A percentile compares a stretch with the other conserved stretches of the same genome.
Conservation (phyloP, 129 eudicot genomes). For the Helianthus tuberosus region DNA sequence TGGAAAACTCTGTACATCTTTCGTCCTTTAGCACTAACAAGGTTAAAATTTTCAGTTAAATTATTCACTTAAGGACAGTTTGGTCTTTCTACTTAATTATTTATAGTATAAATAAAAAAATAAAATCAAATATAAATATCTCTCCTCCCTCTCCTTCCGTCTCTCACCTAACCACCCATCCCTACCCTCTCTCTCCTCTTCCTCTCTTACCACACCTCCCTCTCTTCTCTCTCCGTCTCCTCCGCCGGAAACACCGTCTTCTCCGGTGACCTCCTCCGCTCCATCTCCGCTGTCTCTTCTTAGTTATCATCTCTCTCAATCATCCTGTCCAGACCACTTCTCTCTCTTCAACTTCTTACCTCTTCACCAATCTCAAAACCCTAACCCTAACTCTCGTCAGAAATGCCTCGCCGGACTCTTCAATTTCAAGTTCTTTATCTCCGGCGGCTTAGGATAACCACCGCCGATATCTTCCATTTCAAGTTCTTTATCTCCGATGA, state of each 20-base stretch:
- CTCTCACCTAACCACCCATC: conserved; percentile 33
- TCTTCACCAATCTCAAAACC: conserved; percentile 33
- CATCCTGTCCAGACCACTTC: conserved; percentile 43
- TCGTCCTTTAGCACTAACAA: too few relatives aligned
- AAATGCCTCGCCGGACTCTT: background rate
- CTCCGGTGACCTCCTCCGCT: background rate
- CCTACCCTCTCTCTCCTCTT: conserved; percentile 36
- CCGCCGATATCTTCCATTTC: too few relatives aligned
- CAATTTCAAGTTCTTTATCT: too few relatives aligned
- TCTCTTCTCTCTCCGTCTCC: conserved; percentile 42
- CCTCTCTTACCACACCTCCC: conserved; percentile 42
- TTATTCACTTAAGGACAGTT: too few relatives aligned
- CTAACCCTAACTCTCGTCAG: conserved; percentile 29
- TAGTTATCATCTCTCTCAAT: conserved; percentile 48
- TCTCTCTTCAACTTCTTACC: conserved; percentile 36
- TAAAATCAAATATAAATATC: too few relatives aligned
- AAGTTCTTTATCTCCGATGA: too few relatives aligned
- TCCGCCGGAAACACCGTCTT: background rate
- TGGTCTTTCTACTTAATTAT: too few relatives aligned
- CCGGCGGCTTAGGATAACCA: too few relatives aligned
- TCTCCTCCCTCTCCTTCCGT: conserved; percentile 62
- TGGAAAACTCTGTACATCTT: too few relatives aligned
- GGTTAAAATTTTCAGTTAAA: too few relatives aligned
- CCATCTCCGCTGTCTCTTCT: conserved; percentile 50
- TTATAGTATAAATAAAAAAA: too few relatives aligned